Evolutionary conservation across 306 rosid species (phyloP).

Genomic region (Casuarina equisetifolia): DNA sequence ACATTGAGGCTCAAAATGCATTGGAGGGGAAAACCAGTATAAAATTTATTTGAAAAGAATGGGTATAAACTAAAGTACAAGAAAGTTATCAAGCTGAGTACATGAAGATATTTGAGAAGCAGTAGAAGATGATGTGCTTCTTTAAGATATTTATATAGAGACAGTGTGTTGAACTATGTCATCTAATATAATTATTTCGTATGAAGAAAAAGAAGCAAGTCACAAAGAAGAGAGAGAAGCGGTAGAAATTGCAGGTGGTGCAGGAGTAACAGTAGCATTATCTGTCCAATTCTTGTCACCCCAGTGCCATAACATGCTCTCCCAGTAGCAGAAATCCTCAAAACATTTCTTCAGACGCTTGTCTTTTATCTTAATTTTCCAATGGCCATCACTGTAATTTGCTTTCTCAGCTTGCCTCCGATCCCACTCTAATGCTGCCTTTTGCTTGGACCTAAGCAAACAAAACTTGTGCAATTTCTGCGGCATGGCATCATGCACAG

Average conservation of each 20-base stretch:
- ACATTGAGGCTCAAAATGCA: slow-evolving; percentile 1
- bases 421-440: slow-evolving; percentile 86
- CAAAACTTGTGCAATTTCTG: slow-evolving; percentile 66
- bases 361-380: slow-evolving; percentile 76
- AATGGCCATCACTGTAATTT: slow-evolving; percentile 75
- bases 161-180: neutral
- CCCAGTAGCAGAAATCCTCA: slow-evolving; percentile 85
- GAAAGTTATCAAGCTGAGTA: neutral
- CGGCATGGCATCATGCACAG: slow-evolving; percentile 84
- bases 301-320: slow-evolving; percentile 86
- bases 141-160: neutral
- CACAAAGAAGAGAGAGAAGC: slow-evolving; percentile 39
- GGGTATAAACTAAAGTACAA: neutral
- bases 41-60: neutral
- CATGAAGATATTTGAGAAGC: neutral
- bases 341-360: slow-evolving; percentile 57
- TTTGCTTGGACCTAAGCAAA: slow-evolving; percentile 76
- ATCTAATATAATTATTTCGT: neutral
- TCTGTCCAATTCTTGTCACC: slow-evolving; percentile 81
- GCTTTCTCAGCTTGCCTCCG: slow-evolving; percentile 75
- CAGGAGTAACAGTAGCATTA: slow-evolving; percentile 46
- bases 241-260: slow-evolving; percentile 35
- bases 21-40: neutral
- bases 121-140: neutral
- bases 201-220: slow-evolving; percentile 17